Conservation (phyloP, 768 basidiomycete genomes). For the Boletus bicolor region DNA sequence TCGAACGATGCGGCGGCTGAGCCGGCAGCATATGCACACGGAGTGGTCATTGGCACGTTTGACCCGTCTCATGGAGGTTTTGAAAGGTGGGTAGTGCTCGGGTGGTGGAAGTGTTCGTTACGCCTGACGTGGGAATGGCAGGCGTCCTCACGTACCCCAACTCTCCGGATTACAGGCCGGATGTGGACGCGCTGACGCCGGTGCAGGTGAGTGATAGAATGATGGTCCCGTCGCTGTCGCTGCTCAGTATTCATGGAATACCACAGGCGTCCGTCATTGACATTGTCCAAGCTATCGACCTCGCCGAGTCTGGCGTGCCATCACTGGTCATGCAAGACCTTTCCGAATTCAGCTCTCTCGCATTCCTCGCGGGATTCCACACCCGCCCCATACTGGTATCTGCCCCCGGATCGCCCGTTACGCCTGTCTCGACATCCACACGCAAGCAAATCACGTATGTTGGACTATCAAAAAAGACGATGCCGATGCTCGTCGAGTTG, state of each 20-base stretch:
- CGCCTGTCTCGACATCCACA: slow-evolving; percentile 19
- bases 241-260: slow-evolving; percentile 8
- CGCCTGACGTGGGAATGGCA: slow-evolving; percentile 23
- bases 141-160: slow-evolving; percentile 75
- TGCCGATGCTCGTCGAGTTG: slow-evolving; percentile 81
- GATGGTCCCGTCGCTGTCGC: background rate
- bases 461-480: slow-evolving; percentile 80
- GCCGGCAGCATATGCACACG: slow-evolving; percentile 40
- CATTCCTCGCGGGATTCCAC: slow-evolving; percentile 81
- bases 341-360: slow-evolving; percentile 80
- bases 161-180: slow-evolving; percentile 85
- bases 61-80: slow-evolving; percentile 66
- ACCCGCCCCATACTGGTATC: slow-evolving; percentile 29
- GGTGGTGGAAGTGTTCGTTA: background rate
- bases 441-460: slow-evolving; percentile 83
- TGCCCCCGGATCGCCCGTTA: slow-evolving; percentile 10
- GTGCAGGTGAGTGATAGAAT: slow-evolving; percentile 55
- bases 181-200: slow-evolving; percentile 77
- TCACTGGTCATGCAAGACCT: slow-evolving; percentile 81
- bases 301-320: slow-evolving; percentile 56
- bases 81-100: slow-evolving; percentile 54
- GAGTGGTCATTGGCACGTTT: slow-evolving; percentile 71
- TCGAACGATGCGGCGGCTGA: slow-evolving; percentile 52
- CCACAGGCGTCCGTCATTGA: slow-evolving; percentile 67
- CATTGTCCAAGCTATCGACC: slow-evolving; percentile 63